A percentile compares a stretch with the other conserved stretches of the same genome.
phyloP scores from a whole-genome alignment of 1,284 basidiomycete species.

The Amylostereum chailletii region DNA sequence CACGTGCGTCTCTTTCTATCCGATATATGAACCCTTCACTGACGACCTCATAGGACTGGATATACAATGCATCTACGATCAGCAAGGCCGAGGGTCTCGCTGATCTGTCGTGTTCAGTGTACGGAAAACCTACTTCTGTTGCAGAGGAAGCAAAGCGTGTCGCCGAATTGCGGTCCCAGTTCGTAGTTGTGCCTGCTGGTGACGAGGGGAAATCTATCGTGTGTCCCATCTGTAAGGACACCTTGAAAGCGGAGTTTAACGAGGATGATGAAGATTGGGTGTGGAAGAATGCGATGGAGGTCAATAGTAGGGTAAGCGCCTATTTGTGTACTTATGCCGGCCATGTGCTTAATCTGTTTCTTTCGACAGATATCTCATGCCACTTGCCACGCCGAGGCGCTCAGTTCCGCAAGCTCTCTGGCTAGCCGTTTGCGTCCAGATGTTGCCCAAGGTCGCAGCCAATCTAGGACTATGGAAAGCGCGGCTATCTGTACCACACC shows the following conservation, averaged over 20 bases:
- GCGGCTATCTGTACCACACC: conserved; percentile 34
- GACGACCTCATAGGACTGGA: conserved; percentile 64
- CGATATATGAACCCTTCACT: conserved; percentile 11
- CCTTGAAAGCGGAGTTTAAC: conserved; percentile 84
- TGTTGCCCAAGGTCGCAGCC: conserved; percentile 44
- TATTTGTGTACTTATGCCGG: neutral
- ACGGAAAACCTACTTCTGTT: conserved; percentile 49
- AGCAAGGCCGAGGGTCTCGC: conserved; percentile 57
- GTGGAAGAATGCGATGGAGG: conserved; percentile 85
- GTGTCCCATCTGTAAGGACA: conserved; percentile 97
- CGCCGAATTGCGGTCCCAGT: conserved; percentile 68
- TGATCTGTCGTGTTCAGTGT: conserved; percentile 38
- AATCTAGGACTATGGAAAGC: conserved; percentile 63
- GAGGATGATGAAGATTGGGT: conserved; percentile 99
- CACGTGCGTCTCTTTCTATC: conserved; percentile 52
- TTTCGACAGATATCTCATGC: conserved; percentile 74
- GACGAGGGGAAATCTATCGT: conserved; percentile 73
- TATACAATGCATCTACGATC: conserved; percentile 52
- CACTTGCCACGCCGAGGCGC: conserved; percentile 81
- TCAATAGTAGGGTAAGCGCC: conserved; percentile 67
- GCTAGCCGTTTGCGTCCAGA: conserved; percentile 56
- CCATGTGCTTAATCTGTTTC: conserved; percentile 6
- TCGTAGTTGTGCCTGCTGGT: conserved; percentile 82
- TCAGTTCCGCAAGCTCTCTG: conserved; percentile 49
- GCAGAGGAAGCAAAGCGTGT: conserved; percentile 67